Conservation (phyloP, 495 filamentous ascomycete genomes). For the Penicillium canariense region DNA sequence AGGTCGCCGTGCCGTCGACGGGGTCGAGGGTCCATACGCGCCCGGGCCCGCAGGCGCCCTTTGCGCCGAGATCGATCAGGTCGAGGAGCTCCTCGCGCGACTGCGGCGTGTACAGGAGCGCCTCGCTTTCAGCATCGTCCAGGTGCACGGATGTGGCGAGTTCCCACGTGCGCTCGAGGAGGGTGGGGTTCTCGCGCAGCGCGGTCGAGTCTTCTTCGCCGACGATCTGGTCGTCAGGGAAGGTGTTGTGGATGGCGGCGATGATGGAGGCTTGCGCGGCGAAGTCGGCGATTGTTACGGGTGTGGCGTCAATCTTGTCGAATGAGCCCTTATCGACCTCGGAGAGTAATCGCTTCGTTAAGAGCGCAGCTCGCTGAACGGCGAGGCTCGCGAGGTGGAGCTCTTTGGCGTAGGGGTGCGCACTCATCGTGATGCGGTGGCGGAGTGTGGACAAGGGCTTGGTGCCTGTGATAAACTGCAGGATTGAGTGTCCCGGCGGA, state of each 20-base stretch:
- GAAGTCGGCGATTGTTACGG: constrained; percentile 68
- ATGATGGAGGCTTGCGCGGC: constrained; percentile 64
- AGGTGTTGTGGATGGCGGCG: constrained; percentile 49
- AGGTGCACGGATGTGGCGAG: constrained; percentile 42
- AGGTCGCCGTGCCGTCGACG: constrained; percentile 69
- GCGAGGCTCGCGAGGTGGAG: constrained; percentile 49
- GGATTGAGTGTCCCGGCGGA: not conserved
- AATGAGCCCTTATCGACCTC: constrained; percentile 46
- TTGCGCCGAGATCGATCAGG: constrained; percentile 60
- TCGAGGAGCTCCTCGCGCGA: constrained; percentile 56
- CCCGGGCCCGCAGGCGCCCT: constrained; percentile 37
- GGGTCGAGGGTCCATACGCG: constrained; percentile 68
- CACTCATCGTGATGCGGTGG: constrained; percentile 16
- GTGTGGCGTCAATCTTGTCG: constrained; percentile 59
- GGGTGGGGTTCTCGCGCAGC: constrained; percentile 45
- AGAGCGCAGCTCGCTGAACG: constrained; percentile 52
- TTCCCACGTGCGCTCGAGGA: constrained; percentile 54
- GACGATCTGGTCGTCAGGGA: constrained; percentile 58
- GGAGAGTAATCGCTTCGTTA: constrained; percentile 51
- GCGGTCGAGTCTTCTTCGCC: constrained; percentile 60
- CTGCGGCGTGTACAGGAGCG: constrained; percentile 39
- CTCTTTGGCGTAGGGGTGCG: constrained; percentile 44
- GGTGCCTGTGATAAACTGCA: not conserved
- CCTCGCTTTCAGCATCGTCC: constrained; percentile 38
- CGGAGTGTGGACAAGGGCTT: not conserved